Evolutionary conservation across 1,284 basidiomycete genomes (phyloP).

Genomic region (Bjerkandera adusta): DNA sequence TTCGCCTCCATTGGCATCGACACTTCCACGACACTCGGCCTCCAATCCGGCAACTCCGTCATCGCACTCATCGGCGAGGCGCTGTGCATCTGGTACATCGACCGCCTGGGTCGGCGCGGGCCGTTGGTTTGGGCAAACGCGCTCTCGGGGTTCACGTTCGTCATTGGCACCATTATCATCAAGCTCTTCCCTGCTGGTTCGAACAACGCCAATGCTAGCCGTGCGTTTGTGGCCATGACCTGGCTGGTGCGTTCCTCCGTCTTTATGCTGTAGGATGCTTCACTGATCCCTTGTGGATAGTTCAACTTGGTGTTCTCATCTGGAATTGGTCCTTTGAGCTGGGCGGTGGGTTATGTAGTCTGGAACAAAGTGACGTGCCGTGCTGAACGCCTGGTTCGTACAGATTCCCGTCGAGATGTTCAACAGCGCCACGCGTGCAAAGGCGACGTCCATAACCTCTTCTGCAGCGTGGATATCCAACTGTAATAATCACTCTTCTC

Average conservation of each 20-base stretch:
- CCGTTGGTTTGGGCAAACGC: conserved; percentile 57
- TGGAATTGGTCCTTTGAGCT: conserved; percentile 51
- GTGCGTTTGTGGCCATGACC: conserved; percentile 27
- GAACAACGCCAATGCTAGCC: conserved; percentile 31
- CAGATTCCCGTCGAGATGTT: conserved; percentile 44
- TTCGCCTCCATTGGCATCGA: conserved; percentile 48
- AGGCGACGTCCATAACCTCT: conserved; percentile 56
- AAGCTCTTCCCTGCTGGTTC: conserved; percentile 47
- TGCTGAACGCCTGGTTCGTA: no score
- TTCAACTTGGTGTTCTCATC: conserved; percentile 58
- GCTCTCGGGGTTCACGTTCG: conserved; percentile 49
- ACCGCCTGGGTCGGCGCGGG: conserved; percentile 49
- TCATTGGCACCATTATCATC: conserved; percentile 51
- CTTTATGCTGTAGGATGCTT: not conserved
- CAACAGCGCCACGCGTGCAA: conserved; percentile 58
- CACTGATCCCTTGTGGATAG: conserved; percentile 20
- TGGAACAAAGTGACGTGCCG: conserved; percentile 25
- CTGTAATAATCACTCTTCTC: conserved; percentile 22
- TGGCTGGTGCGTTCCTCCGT: conserved; percentile 31
- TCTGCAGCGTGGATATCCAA: conserved; percentile 52
- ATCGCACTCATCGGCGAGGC: conserved; percentile 58
- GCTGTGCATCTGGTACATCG: conserved; percentile 56
- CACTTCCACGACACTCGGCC: conserved; percentile 40
- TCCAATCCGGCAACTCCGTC: conserved; percentile 61
- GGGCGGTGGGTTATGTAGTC: conserved; percentile 33